These are phyloP conservation scores for Cnidoscolus chayamansa DNA, from an alignment of 441 rosid genomes.

Conservation along the genomic window DNA sequence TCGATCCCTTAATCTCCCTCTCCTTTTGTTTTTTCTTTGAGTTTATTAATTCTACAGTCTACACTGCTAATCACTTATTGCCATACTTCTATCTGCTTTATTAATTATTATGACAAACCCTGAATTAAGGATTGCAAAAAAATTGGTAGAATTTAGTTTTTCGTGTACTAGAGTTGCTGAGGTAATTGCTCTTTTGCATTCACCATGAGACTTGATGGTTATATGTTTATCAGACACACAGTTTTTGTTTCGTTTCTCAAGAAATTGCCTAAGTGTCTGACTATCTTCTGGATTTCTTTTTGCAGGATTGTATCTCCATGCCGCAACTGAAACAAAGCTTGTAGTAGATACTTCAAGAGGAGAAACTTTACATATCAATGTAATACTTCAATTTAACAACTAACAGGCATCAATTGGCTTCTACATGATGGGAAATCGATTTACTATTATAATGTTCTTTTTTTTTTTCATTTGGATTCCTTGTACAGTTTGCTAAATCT, in stretches of 20 bases:
- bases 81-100: neutral
- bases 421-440: neutral
- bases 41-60: too few species aligned
- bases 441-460: neutral
- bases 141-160: neutral
- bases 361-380: slow-evolving; percentile 82
- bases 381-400: slow-evolving; percentile 33
- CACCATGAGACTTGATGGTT: neutral
- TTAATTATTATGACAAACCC: neutral
- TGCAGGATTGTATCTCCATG: slow-evolving; percentile 78
- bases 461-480: neutral
- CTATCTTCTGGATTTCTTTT: neutral
- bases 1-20: neutral
- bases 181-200: neutral
- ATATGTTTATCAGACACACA: neutral
- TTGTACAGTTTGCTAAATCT: neutral
- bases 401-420: neutral
- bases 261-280: neutral
- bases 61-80: too few species aligned
- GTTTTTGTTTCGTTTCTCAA: neutral
- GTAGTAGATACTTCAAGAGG: slow-evolving; percentile 92
- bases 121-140: neutral
- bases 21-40: too few species aligned
- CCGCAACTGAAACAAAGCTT: slow-evolving; percentile 81
- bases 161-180: neutral